These are phyloP conservation scores for Mrakiaceae sp. DNA, from an alignment of 1,284 basidiomycete species.

Conservation along the genomic window DNA sequence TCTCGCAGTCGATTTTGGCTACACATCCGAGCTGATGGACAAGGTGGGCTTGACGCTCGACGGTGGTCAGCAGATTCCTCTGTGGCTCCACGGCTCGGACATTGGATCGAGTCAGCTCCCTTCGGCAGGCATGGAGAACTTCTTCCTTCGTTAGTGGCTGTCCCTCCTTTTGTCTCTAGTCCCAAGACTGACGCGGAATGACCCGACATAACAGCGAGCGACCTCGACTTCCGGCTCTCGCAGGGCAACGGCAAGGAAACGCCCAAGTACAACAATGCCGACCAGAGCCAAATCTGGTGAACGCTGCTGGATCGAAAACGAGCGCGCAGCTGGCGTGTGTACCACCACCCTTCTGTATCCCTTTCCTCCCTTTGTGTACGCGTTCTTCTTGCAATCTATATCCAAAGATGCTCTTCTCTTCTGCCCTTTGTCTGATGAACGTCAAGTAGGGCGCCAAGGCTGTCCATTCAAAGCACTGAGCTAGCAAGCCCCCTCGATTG, in stretches of 20 bases:
- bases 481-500: too few relatives aligned
- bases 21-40: slow-evolving; percentile 34
- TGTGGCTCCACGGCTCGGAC: slow-evolving; percentile 26
- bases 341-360: too few relatives aligned
- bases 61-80: slow-evolving; percentile 31
- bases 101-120: slow-evolving; percentile 21
- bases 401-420: too few relatives aligned
- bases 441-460: too few relatives aligned
- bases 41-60: slow-evolving; percentile 29
- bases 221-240: slow-evolving; percentile 14
- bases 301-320: too few relatives aligned
- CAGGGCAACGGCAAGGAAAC: not conserved
- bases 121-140: slow-evolving; percentile 15
- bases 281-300: too few relatives aligned
- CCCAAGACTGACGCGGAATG: not conserved
- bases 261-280: too few relatives aligned
- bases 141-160: slow-evolving; percentile 5
- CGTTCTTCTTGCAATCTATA: too few relatives aligned
- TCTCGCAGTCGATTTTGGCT: not conserved
- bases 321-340: too few relatives aligned
- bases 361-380: too few relatives aligned
- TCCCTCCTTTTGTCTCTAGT: not conserved
- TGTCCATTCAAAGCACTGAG: too few relatives aligned
- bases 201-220: not conserved
- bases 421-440: too few relatives aligned